Evolutionary conservation across 202 grass and related monocot genomes (phyloP).

Genomic region (Setaria viridis): DNA sequence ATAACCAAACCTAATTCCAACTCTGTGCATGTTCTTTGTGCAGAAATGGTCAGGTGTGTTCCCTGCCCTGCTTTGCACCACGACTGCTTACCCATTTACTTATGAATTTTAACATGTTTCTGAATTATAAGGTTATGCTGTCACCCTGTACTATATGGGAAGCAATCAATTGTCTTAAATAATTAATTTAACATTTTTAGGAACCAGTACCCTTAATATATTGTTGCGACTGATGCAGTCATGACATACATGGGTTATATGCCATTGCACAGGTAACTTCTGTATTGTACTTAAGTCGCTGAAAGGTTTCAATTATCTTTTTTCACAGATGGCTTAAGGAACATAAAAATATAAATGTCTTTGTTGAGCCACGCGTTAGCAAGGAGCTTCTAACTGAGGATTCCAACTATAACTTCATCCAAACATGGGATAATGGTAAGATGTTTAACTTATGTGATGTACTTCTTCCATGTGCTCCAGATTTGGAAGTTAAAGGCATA

Average conservation of each 20-base stretch:
- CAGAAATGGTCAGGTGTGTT: slow-evolving; percentile 94
- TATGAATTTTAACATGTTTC: slow-evolving; percentile 13
- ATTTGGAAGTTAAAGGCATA: slow-evolving; percentile 15
- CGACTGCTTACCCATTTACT: slow-evolving; percentile 10
- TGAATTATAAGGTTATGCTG: slow-evolving; percentile 10
- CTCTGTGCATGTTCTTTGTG: slow-evolving; percentile 71
- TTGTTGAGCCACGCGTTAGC: slow-evolving; percentile 87
- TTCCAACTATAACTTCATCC: slow-evolving; percentile 65
- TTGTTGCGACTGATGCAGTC: slow-evolving; percentile 7
- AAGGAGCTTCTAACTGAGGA: slow-evolving; percentile 75
- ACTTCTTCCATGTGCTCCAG: slow-evolving; percentile 16
- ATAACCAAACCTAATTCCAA: slow-evolving; percentile 95
- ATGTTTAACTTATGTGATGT: slow-evolving; percentile 24
- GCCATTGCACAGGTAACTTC: slow-evolving; percentile 1
- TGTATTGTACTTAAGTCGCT: slow-evolving; percentile 6
- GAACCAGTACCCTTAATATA: slow-evolving; percentile 19
- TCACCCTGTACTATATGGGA: neutral
- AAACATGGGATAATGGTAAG: slow-evolving; percentile 96
- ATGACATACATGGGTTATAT: slow-evolving; percentile 29
- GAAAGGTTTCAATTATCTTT: slow-evolving; percentile 11
- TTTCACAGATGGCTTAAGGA: slow-evolving; percentile 88
- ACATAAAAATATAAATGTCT: slow-evolving; percentile 78
- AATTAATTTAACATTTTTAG: neutral
- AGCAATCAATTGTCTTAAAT: slow-evolving; percentile 14
- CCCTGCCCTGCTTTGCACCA: slow-evolving; percentile 35